Evolutionary conservation across 2,329 filamentous ascomycete species (phyloP), one percentile per base, ranked within the genome.

Genomic region (Scedosporium aurantiacum): DNA sequence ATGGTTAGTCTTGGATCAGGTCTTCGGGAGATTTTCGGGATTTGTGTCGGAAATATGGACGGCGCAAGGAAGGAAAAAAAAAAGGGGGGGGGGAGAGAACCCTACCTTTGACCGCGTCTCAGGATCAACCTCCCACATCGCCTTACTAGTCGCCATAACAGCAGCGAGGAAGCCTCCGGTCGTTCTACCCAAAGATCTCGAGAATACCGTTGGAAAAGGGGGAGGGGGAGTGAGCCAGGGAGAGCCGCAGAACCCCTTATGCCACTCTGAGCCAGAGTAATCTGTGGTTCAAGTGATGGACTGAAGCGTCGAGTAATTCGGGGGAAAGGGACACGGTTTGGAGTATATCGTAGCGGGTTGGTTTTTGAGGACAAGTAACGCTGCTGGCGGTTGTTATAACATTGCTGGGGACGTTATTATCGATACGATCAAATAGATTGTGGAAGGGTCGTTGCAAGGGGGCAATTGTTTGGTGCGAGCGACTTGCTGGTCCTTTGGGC

Each of bases 41-140:
- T 18, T 45, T 45, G 2, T 45, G 2, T 10, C 23, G 12, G 23
- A 25, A 16, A 27, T 12, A 14, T 14, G 6, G 23, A 14, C 21
- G 6, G n/a, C 62, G 62, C 57, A 60, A 57, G 41, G 45, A 61
- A 14, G 54, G 16, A 16, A 12, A 37, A 21, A 23, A n/a, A n/a
- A n/a, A n/a, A n/a, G n/a, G n/a, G n/a, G n/a, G n/a, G 14, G 16
- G 52, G 2, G 14, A 25, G 32, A 8, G 21, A 58, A 27, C 63
- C 74, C 68, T 78, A 95, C 92, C 85, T 97, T 97, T 71, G 89
- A 91, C 76, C 91, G 86, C 64, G 93, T 97, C 80, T 97, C 93
- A 57, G 94, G 94, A 76, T 99, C 94, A 67, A 99, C 91, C 79
- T 99, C 94, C 94, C 94, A 99, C 89, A 96, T 93, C 67, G 82